A percentile compares a stretch with the other conserved stretches of the same genome.
Conservation (phyloP, 2,329 filamentous ascomycete genomes). For the Colletotrichum sp. region DNA sequence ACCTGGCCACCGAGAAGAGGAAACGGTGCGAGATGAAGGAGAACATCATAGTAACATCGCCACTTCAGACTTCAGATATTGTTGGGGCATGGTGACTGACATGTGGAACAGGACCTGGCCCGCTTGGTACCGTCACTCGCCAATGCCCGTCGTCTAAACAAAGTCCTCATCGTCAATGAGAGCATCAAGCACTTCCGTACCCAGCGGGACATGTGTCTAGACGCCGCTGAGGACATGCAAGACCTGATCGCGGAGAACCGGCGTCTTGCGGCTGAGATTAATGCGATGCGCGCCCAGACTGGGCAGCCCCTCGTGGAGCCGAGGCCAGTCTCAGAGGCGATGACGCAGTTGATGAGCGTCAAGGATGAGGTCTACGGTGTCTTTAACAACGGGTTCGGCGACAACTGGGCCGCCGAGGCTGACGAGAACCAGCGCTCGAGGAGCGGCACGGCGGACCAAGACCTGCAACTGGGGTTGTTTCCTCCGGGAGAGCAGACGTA, state of each 20-base stretch:
- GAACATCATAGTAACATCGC: background rate
- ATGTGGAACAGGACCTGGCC: background rate
- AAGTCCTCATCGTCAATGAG: background rate
- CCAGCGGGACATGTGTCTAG: background rate
- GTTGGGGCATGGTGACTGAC: background rate
- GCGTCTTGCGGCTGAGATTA: background rate
- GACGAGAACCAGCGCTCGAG: background rate
- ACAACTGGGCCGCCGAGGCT: background rate
- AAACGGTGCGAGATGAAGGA: background rate
- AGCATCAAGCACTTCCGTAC: background rate
- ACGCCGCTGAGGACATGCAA: background rate
- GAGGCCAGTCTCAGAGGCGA: background rate
- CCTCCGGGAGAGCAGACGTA: background rate
- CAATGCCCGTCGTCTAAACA: background rate
- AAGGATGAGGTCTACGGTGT: background rate
- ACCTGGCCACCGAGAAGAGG: background rate
- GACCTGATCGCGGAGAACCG: background rate
- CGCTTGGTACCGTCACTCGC: background rate
- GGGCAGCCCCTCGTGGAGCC: background rate
- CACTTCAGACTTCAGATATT: accelerated
- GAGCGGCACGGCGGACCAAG: background rate
- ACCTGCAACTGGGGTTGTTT: background rate
- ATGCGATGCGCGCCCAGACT: background rate
- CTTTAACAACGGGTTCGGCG: background rate
- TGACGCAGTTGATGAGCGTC: background rate